Percentiles rank a stretch among this genome's conserved stretches.
phyloP scores from a whole-genome alignment of 768 basidiomycete genomes.

The Boletus rex-veris region DNA sequence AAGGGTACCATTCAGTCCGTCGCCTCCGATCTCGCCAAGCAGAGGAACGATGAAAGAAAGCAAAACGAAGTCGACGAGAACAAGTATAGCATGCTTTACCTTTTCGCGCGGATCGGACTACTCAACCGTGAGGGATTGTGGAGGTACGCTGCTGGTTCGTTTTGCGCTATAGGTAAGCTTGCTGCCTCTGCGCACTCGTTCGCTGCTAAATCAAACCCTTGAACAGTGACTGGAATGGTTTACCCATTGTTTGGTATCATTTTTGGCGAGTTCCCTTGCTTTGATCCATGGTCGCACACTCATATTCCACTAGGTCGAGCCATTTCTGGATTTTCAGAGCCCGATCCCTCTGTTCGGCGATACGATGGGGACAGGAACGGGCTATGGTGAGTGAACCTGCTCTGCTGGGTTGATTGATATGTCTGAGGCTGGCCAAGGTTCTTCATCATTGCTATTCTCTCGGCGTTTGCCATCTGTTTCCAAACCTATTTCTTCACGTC shows the following conservation, averaged over 20 bases:
- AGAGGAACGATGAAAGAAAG: slow-evolving; percentile 37
- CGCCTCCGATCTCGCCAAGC: slow-evolving; percentile 54
- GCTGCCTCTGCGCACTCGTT: background rate
- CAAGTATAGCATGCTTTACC: slow-evolving; percentile 46
- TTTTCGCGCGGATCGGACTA: slow-evolving; percentile 68
- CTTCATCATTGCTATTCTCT: slow-evolving; percentile 74
- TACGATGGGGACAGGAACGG: slow-evolving; percentile 66
- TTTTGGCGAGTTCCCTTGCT: slow-evolving; percentile 36
- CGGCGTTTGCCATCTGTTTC: slow-evolving; percentile 53
- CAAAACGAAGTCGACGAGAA: slow-evolving; percentile 32
- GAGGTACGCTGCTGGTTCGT: slow-evolving; percentile 54
- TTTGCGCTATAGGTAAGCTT: slow-evolving; percentile 46
- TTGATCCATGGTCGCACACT: background rate
- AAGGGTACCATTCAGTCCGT: background rate
- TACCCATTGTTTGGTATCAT: slow-evolving; percentile 74
- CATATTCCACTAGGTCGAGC: slow-evolving; percentile 42
- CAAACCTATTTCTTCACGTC: slow-evolving; percentile 72
- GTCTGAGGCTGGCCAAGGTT: slow-evolving; percentile 43
- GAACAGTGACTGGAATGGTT: slow-evolving; percentile 51
- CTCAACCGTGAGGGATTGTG: slow-evolving; percentile 59
- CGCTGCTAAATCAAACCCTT: background rate
- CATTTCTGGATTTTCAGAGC: slow-evolving; percentile 53
- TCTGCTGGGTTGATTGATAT: background rate
- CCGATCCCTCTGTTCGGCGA: slow-evolving; percentile 40
- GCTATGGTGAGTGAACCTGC: slow-evolving; percentile 44